Conservation (phyloP, 108 stramenopile genomes). For the Hondaea fermentalgiana region DNA sequence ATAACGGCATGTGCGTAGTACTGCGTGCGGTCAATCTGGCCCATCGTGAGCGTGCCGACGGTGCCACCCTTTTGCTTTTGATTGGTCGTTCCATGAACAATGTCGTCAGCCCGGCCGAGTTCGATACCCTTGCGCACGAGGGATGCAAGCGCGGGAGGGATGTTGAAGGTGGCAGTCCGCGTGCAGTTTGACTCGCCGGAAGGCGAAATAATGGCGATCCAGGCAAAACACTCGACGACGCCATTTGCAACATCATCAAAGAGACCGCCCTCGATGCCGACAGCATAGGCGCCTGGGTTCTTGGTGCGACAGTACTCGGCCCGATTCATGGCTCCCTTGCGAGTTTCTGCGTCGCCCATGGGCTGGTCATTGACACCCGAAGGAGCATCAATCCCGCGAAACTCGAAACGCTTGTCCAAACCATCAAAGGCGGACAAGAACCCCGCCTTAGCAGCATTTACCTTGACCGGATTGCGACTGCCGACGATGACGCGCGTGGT, state of each 20-base stretch:
- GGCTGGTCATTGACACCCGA: conserved; percentile 69
- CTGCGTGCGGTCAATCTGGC: conserved; percentile 61
- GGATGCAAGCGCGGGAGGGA: conserved; percentile 58
- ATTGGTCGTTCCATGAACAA: conserved; percentile 57
- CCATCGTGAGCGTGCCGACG: conserved; percentile 69
- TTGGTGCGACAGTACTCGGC: conserved; percentile 52
- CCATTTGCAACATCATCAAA: conserved; percentile 26
- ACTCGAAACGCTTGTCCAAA: neutral
- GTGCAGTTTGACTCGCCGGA: conserved; percentile 30
- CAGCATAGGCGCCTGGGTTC: conserved; percentile 46
- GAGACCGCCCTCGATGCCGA: conserved; percentile 86
- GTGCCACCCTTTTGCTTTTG: conserved; percentile 70
- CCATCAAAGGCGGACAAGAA: conserved; percentile 31
- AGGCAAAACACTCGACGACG: conserved; percentile 65
- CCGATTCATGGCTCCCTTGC: conserved; percentile 67
- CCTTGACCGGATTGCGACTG: conserved; percentile 68
- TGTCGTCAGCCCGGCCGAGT: conserved; percentile 78
- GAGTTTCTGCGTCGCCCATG: conserved; percentile 73
- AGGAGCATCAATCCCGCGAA: neutral
- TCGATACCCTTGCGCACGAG: conserved; percentile 67
- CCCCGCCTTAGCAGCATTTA: conserved; percentile 58
- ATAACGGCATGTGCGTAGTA: conserved; percentile 79
- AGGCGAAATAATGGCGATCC: conserved; percentile 67
- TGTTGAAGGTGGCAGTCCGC: conserved; percentile 67
- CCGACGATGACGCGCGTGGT: conserved; percentile 57